Evolutionary conservation across 257 asterid species (phyloP).

Genomic region (Solanum acaule): DNA sequence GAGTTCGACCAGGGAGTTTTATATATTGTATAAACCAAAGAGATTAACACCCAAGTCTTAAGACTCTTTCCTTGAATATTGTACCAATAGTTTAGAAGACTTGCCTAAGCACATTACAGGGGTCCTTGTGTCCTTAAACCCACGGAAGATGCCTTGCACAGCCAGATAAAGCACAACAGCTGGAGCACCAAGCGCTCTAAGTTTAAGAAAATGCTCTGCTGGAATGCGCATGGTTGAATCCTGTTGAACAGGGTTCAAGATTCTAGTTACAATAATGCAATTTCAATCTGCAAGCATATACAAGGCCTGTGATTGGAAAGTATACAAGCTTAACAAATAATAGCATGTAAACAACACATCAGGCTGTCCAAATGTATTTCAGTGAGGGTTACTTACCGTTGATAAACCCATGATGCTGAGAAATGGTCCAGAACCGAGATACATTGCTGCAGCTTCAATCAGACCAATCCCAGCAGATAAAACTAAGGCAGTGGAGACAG

Average conservation of each 20-base stretch:
- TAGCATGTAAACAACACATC: background rate
- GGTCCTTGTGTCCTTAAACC: constrained; percentile 31
- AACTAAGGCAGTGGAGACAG: constrained; percentile 34
- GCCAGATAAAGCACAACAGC: constrained; percentile 37
- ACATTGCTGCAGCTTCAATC: constrained; percentile 34
- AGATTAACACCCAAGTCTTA: background rate
- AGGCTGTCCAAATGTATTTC: background rate
- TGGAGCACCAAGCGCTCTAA: constrained; percentile 44
- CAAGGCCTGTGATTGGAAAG: background rate
- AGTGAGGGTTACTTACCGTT: constrained; percentile 1
- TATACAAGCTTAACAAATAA: background rate
- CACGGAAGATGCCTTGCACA: constrained; percentile 37
- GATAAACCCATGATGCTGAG: constrained; percentile 37
- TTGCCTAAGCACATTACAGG: constrained; percentile 36
- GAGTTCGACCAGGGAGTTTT: background rate
- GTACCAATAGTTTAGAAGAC: background rate
- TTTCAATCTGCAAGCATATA: background rate
- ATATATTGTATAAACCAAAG: background rate
- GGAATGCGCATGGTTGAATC: constrained; percentile 26
- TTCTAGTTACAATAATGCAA: background rate
- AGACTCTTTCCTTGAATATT: background rate
- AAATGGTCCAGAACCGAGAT: constrained; percentile 26
- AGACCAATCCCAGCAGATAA: constrained; percentile 31
- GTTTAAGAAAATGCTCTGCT: constrained; percentile 32
- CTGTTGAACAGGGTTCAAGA: constrained; percentile 10